These are phyloP conservation scores for Stenocarpella maydis DNA, from an alignment of 2,329 filamentous ascomycete genomes.

Conservation along the genomic window DNA sequence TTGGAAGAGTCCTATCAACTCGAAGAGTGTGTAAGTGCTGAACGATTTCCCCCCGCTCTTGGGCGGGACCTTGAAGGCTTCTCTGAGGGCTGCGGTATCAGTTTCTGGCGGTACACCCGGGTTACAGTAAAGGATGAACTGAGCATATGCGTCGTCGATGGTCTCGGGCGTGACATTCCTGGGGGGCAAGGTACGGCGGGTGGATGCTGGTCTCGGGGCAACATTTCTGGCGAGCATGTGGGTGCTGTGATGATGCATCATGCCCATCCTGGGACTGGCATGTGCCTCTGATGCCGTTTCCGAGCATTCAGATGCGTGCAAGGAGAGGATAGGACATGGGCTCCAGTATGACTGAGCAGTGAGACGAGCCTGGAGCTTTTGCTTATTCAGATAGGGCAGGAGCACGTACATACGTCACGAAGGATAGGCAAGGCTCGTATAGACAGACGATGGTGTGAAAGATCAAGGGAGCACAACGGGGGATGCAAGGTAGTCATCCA, in stretches of 20 bases:
- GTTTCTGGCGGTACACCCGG: constrained; percentile 76
- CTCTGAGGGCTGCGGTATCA: constrained; percentile 75
- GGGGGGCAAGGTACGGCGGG: constrained; percentile 62
- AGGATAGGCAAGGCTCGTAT: constrained; percentile 5
- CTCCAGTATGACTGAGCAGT: constrained; percentile 3
- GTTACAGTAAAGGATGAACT: constrained; percentile 91
- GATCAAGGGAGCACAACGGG: constrained; percentile 3
- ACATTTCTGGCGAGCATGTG: constrained; percentile 29
- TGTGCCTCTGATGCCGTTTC: constrained; percentile 17
- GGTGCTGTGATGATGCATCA: constrained; percentile 35
- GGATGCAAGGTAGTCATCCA: constrained; percentile 1
- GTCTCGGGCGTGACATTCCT: constrained; percentile 72
- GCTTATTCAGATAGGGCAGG: constrained; percentile 30
- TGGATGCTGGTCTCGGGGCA: constrained; percentile 11
- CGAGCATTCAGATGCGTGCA: constrained; percentile 6
- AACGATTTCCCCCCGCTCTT: constrained; percentile 90
- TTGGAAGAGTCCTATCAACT: constrained; percentile 81
- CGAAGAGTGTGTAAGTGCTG: constrained; percentile 77
- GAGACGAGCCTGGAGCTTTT: constrained; percentile 15
- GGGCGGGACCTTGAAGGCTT: constrained; percentile 80
- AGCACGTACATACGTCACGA: constrained; percentile 10
- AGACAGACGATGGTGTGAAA: constrained; percentile 11
- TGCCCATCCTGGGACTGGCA: constrained; percentile 29
- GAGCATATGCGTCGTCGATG: constrained; percentile 83
- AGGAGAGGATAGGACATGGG: constrained; percentile 13